Evolutionary conservation across 1,284 basidiomycete genomes (phyloP).

Genomic region (Golubevia pallescens): DNA sequence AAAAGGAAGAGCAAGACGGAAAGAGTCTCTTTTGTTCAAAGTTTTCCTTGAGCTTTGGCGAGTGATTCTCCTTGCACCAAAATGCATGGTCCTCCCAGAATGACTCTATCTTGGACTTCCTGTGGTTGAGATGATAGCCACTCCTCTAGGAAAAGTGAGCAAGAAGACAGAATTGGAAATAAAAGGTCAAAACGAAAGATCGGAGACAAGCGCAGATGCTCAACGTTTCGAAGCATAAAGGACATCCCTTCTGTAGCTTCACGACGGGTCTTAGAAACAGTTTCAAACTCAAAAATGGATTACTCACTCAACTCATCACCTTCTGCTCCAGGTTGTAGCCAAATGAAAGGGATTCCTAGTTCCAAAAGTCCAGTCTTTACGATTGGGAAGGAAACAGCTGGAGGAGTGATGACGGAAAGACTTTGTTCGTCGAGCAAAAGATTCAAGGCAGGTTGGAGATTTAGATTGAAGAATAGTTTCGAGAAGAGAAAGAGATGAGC

Average conservation of each 20-base stretch:
- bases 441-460: no score
- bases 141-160: constrained; percentile 11
- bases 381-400: constrained; percentile 37
- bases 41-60: constrained; percentile 44
- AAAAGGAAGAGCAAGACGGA: no score
- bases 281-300: neutral
- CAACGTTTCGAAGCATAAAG: no score
- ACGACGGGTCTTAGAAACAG: no score
- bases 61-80: constrained; percentile 47
- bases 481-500: no score
- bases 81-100: constrained; percentile 56
- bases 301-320: constrained; percentile 28
- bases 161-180: no score
- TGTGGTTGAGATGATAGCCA: constrained; percentile 43
- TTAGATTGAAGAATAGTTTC: no score
- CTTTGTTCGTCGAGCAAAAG: constrained; percentile 8
- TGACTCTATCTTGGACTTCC: constrained; percentile 34
- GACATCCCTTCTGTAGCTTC: no score
- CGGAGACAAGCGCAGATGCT: no score
- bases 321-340: constrained; percentile 51
- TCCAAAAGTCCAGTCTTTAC: constrained; percentile 36
- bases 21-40: constrained; percentile 14
- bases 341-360: constrained; percentile 35
- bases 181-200: no score
- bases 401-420: constrained; percentile 55